Percentiles rank a stretch among this genome's conserved stretches.
phyloP scores from a whole-genome alignment of 495 filamentous ascomycete genomes.

The Hypoxylon intermedium region DNA sequence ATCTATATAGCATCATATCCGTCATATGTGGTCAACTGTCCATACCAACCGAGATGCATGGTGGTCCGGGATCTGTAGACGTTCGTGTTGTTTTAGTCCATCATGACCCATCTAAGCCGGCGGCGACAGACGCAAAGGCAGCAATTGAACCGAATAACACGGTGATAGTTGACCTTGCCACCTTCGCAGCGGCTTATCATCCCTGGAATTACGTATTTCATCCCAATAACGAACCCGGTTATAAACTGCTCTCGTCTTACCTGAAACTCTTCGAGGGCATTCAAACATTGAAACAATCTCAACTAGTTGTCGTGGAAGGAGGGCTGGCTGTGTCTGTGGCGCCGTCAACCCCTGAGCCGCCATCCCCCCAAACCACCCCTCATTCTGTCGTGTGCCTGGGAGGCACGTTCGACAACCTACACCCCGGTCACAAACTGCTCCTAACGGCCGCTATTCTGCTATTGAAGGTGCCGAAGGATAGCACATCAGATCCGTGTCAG shows the following conservation, averaged over 20 bases:
- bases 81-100: conserved; percentile 76
- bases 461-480: conserved; percentile 59
- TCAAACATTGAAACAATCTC: conserved; percentile 52
- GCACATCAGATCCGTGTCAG: conserved; percentile 47
- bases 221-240: conserved; percentile 65
- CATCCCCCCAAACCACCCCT: conserved; percentile 34
- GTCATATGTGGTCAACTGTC: conserved; percentile 67
- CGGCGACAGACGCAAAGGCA: conserved; percentile 35
- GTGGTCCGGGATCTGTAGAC: conserved; percentile 75
- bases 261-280: conserved; percentile 53
- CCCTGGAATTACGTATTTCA: conserved; percentile 76
- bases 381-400: conserved; percentile 73
- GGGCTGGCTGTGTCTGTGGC: conserved; percentile 52
- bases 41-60: conserved; percentile 65
- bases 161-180: conserved; percentile 69
- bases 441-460: conserved; percentile 83
- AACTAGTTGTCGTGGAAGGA: conserved; percentile 55
- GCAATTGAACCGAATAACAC: conserved; percentile 50
- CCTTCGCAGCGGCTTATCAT: conserved; percentile 68
- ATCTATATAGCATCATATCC: conserved; percentile 78
- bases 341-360: neutral
- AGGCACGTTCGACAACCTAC: conserved; percentile 96
- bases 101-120: conserved; percentile 54
- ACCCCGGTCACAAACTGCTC: conserved; percentile 93
- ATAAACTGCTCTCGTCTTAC: conserved; percentile 51